phyloP scores from a whole-genome alignment of 2,329 filamentous ascomycete species.

The Xylogone sp. region DNA sequence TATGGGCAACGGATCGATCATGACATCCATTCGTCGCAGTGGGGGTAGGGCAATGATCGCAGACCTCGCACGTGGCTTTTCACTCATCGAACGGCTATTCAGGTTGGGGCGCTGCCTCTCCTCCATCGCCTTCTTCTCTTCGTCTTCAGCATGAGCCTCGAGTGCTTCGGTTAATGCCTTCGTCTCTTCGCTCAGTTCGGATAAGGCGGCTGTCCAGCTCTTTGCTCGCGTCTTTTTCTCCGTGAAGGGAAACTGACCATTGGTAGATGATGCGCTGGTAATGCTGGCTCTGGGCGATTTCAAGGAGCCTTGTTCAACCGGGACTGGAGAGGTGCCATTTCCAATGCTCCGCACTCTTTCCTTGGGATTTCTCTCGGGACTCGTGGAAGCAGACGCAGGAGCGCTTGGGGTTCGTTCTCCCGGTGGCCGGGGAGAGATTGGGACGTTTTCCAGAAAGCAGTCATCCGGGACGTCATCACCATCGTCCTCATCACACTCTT shows the following conservation, averaged over 20 bases:
- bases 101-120: slow-evolving; percentile 10
- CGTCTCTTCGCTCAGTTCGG: slow-evolving; percentile 67
- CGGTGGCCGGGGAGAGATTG: slow-evolving; percentile 68
- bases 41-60: slow-evolving; percentile 66
- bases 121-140: slow-evolving; percentile 43
- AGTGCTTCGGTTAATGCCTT: slow-evolving; percentile 73
- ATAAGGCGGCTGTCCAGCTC: slow-evolving; percentile 71
- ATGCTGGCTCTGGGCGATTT: slow-evolving; percentile 39
- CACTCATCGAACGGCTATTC: slow-evolving; percentile 29
- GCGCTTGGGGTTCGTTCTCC: slow-evolving; percentile 52
- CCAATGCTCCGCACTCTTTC: slow-evolving; percentile 33
- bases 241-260: slow-evolving; percentile 56
- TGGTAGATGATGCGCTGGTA: slow-evolving; percentile 14
- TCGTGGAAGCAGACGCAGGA: slow-evolving; percentile 41
- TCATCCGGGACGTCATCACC: slow-evolving; percentile 77
- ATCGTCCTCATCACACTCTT: slow-evolving; percentile 73
- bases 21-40: slow-evolving; percentile 57
- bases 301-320: slow-evolving; percentile 55
- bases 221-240: slow-evolving; percentile 54
- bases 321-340: slow-evolving; percentile 60
- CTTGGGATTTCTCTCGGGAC: slow-evolving; percentile 24
- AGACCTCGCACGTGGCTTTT: slow-evolving; percentile 57
- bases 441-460: slow-evolving; percentile 75
- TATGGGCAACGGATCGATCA: slow-evolving; percentile 79
- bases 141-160: slow-evolving; percentile 71